Evolutionary conservation across 176 grass and related monocot species (phyloP).

Genomic region (Triticum dicoccoides): DNA sequence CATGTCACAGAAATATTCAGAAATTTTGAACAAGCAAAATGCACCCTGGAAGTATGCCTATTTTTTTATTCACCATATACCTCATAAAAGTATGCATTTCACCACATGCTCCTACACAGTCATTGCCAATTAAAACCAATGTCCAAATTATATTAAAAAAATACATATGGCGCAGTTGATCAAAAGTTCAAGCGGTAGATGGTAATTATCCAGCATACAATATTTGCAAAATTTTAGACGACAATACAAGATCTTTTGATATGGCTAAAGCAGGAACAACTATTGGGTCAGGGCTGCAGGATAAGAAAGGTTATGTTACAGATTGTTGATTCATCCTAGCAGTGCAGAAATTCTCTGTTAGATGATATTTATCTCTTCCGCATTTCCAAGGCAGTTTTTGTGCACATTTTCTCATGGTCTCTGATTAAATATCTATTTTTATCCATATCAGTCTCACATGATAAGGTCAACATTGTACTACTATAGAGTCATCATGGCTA

Average conservation of each 20-base stretch:
- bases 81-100: not conserved
- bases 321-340: not conserved
- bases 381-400: not conserved
- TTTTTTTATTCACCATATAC: not conserved
- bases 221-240: not conserved
- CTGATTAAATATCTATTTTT: not conserved
- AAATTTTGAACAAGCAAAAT: not conserved
- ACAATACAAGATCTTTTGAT: not conserved
- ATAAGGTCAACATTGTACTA: not conserved
- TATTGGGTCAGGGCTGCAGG: not conserved
- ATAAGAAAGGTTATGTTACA: not conserved
- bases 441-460: not conserved
- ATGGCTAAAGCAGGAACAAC: not conserved
- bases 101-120: not conserved
- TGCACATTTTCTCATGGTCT: not conserved
- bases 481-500: not conserved
- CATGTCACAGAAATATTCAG: not conserved
- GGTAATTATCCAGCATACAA: not conserved
- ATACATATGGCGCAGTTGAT: not conserved
- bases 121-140: constrained; percentile 5
- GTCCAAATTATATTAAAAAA: not conserved
- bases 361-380: not conserved
- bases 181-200: not conserved
- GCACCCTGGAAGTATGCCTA: not conserved
- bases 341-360: not conserved